Percentiles rank a stretch among this genome's conserved stretches.
phyloP scores from a whole-genome alignment of 768 basidiomycete genomes.

The Chiua virens region DNA sequence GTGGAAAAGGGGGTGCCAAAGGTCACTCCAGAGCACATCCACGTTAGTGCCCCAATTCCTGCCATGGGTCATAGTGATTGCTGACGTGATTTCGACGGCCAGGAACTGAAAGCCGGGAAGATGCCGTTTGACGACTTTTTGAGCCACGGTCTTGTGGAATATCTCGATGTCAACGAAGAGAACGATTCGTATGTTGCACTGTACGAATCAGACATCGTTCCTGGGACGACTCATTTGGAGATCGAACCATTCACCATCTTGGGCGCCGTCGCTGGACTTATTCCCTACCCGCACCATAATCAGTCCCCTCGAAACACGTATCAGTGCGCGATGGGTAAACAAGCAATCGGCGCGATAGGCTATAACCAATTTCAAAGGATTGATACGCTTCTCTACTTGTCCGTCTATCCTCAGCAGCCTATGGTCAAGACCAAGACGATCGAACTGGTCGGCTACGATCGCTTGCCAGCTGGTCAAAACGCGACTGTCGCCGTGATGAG shows the following conservation, averaged over 20 bases:
- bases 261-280: conserved; percentile 96
- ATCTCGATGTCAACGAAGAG: conserved; percentile 98
- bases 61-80: background rate
- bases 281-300: conserved; percentile 99
- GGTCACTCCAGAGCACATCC: conserved; percentile 79
- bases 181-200: conserved; percentile 96
- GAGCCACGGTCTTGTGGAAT: conserved; percentile 89
- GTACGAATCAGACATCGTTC: conserved; percentile 84
- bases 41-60: conserved; percentile 40
- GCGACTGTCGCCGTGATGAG: conserved; percentile 99
- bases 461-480: conserved; percentile 96
- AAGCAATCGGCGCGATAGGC: conserved; percentile 97
- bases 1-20: conserved; percentile 79
- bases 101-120: conserved; percentile 78
- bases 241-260: conserved; percentile 98
- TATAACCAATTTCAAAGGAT: conserved; percentile 98
- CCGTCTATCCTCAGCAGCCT: conserved; percentile 97
- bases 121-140: conserved; percentile 95
- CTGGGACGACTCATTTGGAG: conserved; percentile 89
- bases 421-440: conserved; percentile 99
- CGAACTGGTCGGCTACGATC: conserved; percentile 94
- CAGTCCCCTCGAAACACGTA: conserved; percentile 99
- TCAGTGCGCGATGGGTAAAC: conserved; percentile 99
- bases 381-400: conserved; percentile 96
- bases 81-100: conserved; percentile 10